These are phyloP conservation scores for Ramalina intermedia DNA, from an alignment of 495 filamentous ascomycete species.

Conservation along the genomic window DNA sequence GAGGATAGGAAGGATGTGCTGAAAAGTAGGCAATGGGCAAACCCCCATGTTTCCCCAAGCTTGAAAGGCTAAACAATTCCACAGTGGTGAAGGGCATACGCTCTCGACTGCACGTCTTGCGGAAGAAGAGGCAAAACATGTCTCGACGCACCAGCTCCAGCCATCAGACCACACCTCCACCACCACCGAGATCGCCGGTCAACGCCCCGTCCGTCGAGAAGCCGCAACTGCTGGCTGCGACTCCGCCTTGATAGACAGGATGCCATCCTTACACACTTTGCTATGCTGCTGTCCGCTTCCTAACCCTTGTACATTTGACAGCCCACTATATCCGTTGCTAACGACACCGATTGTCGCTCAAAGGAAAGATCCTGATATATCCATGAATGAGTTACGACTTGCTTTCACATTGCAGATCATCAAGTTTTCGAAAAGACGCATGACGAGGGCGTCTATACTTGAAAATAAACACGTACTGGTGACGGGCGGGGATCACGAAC, in stretches of 20 bases:
- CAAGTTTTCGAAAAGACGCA: no score
- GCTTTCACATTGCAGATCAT: no score
- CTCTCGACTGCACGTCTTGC: conserved; percentile 34
- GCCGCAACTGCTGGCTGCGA: conserved; percentile 18
- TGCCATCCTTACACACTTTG: no score
- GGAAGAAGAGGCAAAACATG: conserved; percentile 42
- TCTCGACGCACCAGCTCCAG: conserved; percentile 28
- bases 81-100: conserved; percentile 48
- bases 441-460: no score
- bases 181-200: conserved; percentile 10
- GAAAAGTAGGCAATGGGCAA: conserved; percentile 41
- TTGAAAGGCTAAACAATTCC: conserved; percentile 16
- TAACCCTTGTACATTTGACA: no score
- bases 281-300: no score
- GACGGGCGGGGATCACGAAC: no score
- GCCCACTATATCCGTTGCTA: no score
- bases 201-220: not conserved
- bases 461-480: no score
- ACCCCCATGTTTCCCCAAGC: conserved; percentile 1
- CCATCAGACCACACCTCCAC: conserved; percentile 5
- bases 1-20: conserved; percentile 60
- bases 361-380: no score
- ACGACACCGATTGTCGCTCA: no score
- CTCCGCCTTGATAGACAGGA: conserved; percentile 17
- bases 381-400: no score